Base-by-base conservation (phyloP, 441 rosid genomes). In the Breynia disticha region DNA sequence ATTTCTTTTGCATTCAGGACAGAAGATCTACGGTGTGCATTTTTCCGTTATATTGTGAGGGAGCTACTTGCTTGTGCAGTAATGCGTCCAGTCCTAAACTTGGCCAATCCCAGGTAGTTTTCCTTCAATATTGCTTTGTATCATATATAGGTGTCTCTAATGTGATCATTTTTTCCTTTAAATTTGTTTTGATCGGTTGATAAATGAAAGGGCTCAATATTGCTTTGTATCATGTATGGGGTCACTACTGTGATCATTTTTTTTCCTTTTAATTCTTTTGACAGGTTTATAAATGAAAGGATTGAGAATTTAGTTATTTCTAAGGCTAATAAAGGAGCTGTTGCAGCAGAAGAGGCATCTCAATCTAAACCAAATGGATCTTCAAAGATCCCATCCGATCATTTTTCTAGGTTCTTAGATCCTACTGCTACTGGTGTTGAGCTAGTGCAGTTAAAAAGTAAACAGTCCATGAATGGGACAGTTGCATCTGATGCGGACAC, bases 51-150 rank as follows among this genome's bases (percentile, higher is more conserved):
- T 70, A 66, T 79, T 54, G 91, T 48, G 24, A 83, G 97, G 73
- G 99, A 94, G 71, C 88, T 94, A 74, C 96, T 90, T 71, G 86
- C 97, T 42, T 86, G 96, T 80, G 87, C 95, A 38, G 95, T 94
- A 48, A 81, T 90, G 66, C 86, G 97, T 50, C 99, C 97, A 42
- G 83, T 90, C 59, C 24, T 94, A 65, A 94, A 94, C 68, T 72
- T 94, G 69, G 97, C 86, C 57, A 85, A 59, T 73, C 97, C 99
- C 50, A 82, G 95, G 99, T 84, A 70, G 56, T 56, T 50, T 48
- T 60, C 46, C 19, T 64, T 64, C 54, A 62, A 17, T 15, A 50
- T 67, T 50, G 46, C 52, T 37, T 53, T 4, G 41, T 46, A 46
- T 57, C 60, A 15, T 57, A 65, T 94, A 16, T 20, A 43, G 44